Base-by-base conservation (phyloP, 2,329 filamentous ascomycete genomes). In the Diaporthe ilicicola region DNA sequence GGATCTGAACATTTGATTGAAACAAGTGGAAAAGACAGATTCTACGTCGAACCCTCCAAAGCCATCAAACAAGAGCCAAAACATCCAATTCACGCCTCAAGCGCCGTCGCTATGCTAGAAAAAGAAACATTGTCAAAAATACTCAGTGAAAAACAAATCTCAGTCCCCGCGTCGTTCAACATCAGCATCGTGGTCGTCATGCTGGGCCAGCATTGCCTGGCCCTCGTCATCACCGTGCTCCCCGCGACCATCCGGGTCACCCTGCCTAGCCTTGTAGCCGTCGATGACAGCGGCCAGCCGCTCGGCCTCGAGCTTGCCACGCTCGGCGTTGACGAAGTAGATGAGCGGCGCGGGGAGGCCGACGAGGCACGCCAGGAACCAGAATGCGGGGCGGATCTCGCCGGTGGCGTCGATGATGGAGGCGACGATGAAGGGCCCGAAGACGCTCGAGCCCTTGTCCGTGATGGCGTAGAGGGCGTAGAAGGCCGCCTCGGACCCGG, bases 391-490 rank as follows among this genome's bases (percentile, higher is more conserved):
- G 61, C 93, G 87, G 71, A 96, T 95, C 75, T 93, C 91, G 6
- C 93, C 93, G 34, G 92, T 92, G 64, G 85, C 89, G 81, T 98
- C 95, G 15, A 96, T 97, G 74, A 99, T 97, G 15, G 91, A 90
- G 1, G 95, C 96, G 0, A 99, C 96, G 78, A 99, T 95, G 0
- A 94, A 93, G 0, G 96, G 96, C 0, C 96, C 96, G 80, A 99
- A 98, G 2, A 98, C 87, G 78, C 93, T 97, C 27, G 93, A 96
- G 1, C 95, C 95, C 81, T 99, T 99, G 80, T 99, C 96, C 1
- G 96, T 98, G 74, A 98, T 98, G 44, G 96, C 96, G 79, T 98
- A 99, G 1, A 99, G 86, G 0, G 95, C 95, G 79, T 97, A 99
- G 79, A 99, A 99, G 0, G 95, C 95, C 0, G 96, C 95, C 82